Evolutionary conservation across 2,329 filamentous ascomycete genomes (phyloP).

Genomic region (Fusarium annulatum): DNA sequence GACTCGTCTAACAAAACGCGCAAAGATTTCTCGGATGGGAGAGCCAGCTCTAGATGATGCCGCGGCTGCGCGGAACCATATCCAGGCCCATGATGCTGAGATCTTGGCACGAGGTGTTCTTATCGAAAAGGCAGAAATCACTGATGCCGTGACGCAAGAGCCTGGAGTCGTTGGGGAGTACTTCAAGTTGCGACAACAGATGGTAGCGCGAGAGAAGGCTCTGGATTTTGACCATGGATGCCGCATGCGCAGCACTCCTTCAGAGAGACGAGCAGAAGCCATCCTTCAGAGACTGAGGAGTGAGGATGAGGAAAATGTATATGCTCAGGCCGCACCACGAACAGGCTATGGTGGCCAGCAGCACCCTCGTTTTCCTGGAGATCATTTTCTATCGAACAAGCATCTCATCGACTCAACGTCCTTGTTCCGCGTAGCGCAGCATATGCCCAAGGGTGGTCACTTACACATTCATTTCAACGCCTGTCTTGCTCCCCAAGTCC

Average conservation of each 20-base stretch:
- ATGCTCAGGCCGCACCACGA: constrained; percentile 46
- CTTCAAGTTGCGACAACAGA: constrained; percentile 43
- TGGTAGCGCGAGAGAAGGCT: constrained; percentile 49
- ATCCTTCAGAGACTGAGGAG: constrained; percentile 54
- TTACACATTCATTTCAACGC: constrained; percentile 83
- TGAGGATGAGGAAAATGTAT: constrained; percentile 53
- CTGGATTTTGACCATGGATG: constrained; percentile 57
- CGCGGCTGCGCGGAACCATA: constrained; percentile 39
- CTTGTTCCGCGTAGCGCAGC: constrained; percentile 65
- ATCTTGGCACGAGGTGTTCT: constrained; percentile 20
- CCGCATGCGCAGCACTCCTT: constrained; percentile 45
- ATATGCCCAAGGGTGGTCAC: constrained; percentile 77
- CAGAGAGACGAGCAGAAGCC: constrained; percentile 53
- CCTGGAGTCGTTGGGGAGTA: constrained; percentile 46
- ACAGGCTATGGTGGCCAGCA: constrained; percentile 56
- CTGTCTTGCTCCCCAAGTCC: constrained; percentile 70
- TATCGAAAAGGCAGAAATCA: not conserved
- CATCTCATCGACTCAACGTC: constrained; percentile 65
- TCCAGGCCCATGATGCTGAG: constrained; percentile 44
- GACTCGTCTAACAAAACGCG: constrained; percentile 25
- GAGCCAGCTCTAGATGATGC: constrained; percentile 16
- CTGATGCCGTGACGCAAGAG: not conserved
- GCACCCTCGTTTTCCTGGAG: constrained; percentile 60
- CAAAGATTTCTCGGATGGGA: constrained; percentile 9
- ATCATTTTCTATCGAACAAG: constrained; percentile 69